Conservation (phyloP, 2,329 filamentous ascomycete genomes). For the Xylariaceae sp. region DNA sequence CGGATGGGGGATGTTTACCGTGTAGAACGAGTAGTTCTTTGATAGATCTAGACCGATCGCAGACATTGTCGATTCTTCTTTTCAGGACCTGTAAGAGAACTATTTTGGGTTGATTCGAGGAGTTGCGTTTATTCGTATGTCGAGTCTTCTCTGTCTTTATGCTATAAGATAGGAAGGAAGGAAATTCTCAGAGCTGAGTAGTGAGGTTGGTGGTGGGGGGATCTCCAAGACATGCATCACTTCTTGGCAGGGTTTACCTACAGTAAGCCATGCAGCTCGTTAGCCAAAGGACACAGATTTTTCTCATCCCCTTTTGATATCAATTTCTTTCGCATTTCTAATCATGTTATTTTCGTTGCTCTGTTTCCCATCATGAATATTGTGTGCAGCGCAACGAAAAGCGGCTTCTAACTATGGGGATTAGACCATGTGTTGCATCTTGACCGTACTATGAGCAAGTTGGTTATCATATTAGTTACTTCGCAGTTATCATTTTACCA, state of each 20-base stretch:
- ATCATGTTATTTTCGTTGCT: neutral
- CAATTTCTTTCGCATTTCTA: neutral
- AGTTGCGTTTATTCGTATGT: neutral
- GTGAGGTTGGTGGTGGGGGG: neutral
- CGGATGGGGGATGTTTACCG: constrained; percentile 12
- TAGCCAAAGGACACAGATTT: neutral
- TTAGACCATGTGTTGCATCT: neutral
- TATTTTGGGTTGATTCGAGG: neutral
- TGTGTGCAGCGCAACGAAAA: neutral
- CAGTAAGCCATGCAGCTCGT: neutral
- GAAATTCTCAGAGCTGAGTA: neutral
- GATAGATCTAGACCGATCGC: constrained; percentile 14
- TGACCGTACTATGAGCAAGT: neutral
- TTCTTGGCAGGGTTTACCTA: neutral
- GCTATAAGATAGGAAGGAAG: neutral
- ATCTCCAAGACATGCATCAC: neutral
- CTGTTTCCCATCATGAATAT: neutral
- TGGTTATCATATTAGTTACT: neutral
- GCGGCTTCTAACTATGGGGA: neutral
- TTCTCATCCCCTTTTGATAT: neutral
- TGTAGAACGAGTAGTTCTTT: constrained; percentile 25
- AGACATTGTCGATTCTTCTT: constrained; percentile 10
- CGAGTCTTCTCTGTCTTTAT: neutral
- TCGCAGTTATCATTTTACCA: neutral
- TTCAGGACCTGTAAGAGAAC: neutral